Conservation (phyloP, 805 yeast genomes). For the Pichia paraexigua region DNA sequence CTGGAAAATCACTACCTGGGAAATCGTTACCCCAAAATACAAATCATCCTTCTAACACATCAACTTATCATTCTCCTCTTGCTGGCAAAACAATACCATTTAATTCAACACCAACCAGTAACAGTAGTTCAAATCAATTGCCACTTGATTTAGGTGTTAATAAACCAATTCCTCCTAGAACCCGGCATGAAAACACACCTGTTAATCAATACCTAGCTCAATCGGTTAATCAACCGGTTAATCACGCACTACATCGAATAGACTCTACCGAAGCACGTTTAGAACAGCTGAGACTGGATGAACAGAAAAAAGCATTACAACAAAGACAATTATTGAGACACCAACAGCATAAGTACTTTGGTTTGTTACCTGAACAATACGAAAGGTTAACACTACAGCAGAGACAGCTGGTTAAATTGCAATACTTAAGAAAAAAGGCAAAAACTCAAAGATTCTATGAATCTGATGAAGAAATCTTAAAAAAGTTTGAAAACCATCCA, state of each 20-base stretch:
- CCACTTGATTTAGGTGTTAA: background rate
- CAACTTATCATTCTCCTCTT: background rate
- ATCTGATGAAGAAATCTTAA: slow-evolving; percentile 62
- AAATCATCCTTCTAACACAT: background rate
- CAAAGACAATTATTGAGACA: slow-evolving; percentile 13
- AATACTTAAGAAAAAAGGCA: slow-evolving; percentile 35
- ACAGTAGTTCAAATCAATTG: background rate
- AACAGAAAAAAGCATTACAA: slow-evolving; percentile 20
- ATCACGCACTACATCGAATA: background rate
- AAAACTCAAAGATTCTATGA: slow-evolving; percentile 55
- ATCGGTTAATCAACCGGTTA: slow-evolving; percentile 1
- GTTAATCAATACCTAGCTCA: background rate
- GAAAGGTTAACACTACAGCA: slow-evolving; percentile 32
- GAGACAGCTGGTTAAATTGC: slow-evolving; percentile 35
- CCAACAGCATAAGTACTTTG: slow-evolving; percentile 19
- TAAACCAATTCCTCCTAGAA: background rate
- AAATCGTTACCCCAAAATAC: slow-evolving; percentile 1
- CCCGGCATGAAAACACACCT: background rate
- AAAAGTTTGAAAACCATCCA: slow-evolving; percentile 67
- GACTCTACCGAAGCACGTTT: slow-evolving; percentile 18
- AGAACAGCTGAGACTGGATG: slow-evolving; percentile 13
- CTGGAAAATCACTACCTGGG: slow-evolving; percentile 7
- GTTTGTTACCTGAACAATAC: slow-evolving; percentile 24
- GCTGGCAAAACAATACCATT: background rate
- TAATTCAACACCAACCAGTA: background rate